These are phyloP conservation scores for Termitomyces sp. DNA, from an alignment of 768 basidiomycete species.

Conservation along the genomic window DNA sequence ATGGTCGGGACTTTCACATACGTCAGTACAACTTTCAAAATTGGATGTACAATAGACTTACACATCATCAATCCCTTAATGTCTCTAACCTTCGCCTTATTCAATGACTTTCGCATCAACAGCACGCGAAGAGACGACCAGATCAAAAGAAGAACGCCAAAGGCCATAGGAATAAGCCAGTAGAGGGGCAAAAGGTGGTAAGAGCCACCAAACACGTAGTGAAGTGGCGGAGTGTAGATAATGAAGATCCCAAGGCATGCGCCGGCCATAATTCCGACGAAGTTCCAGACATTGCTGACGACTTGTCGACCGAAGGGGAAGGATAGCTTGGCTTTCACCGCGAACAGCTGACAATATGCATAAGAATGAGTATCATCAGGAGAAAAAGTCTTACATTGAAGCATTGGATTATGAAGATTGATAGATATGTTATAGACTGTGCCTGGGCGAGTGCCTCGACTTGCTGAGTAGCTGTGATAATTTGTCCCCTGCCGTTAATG, in stretches of 20 bases:
- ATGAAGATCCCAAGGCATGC: conserved; percentile 64
- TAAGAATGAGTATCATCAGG: neutral
- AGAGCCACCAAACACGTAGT: conserved; percentile 64
- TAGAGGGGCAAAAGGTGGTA: conserved; percentile 54
- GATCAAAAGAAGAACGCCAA: conserved; percentile 48
- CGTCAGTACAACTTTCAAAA: neutral
- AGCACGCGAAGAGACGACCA: conserved; percentile 60
- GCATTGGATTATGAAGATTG: conserved; percentile 63
- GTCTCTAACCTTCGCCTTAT: conserved; percentile 53
- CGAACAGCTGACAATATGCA: conserved; percentile 41
- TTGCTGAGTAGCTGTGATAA: conserved; percentile 41
- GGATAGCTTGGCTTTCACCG: conserved; percentile 58
- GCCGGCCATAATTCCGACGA: conserved; percentile 55
- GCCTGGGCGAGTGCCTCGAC: conserved; percentile 55
- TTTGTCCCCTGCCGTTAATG: conserved; percentile 45
- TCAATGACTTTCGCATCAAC: conserved; percentile 48
- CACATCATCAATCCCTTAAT: conserved; percentile 71
- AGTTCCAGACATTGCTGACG: conserved; percentile 60
- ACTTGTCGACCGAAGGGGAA: conserved; percentile 59
- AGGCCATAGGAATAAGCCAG: conserved; percentile 62
- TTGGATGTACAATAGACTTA: conserved; percentile 28
- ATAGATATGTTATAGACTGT: conserved; percentile 63
- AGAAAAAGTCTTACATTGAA: conserved; percentile 45
- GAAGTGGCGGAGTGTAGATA: conserved; percentile 64
- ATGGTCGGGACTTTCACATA: conserved; percentile 50